Conservation (phyloP, 2,329 filamentous ascomycete species). For the Penicillium sp. region DNA sequence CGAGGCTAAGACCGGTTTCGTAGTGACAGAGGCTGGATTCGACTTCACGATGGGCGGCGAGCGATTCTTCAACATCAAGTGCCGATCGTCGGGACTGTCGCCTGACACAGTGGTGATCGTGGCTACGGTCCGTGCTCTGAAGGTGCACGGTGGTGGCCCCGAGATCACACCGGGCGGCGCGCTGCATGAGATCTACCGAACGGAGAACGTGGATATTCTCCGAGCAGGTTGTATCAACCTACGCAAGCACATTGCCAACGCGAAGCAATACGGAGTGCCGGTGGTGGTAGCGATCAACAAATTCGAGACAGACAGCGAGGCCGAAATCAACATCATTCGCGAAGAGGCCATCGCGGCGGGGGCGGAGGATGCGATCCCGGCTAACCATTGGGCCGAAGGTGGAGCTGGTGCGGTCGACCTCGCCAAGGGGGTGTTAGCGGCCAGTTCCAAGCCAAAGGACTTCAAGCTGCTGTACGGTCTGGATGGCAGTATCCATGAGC, state of each 20-base stretch:
- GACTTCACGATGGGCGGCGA: conserved; percentile 99
- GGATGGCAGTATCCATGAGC: conserved; percentile 79
- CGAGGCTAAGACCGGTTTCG: conserved; percentile 81
- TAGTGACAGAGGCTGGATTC: conserved; percentile 96
- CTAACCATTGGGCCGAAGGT: conserved; percentile 97
- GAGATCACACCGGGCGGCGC: conserved; percentile 85
- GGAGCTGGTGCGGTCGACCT: conserved; percentile 88
- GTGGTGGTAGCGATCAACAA: conserved; percentile 98
- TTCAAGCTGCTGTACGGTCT: conserved; percentile 86
- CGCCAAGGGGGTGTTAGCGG: conserved; percentile 81
- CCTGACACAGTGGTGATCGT: conserved; percentile 95
- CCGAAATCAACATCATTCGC: conserved; percentile 84
- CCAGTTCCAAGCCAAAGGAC: conserved; percentile 80
- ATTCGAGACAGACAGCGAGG: conserved; percentile 90
- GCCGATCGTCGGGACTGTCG: conserved; percentile 86
- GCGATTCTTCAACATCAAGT: conserved; percentile 99
- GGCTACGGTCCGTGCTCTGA: conserved; percentile 91
- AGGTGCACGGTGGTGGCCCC: conserved; percentile 96
- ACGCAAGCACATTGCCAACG: conserved; percentile 92
- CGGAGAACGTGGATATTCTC: conserved; percentile 91
- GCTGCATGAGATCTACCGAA: conserved; percentile 84
- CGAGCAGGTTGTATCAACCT: conserved; percentile 91
- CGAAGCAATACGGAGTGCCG: conserved; percentile 84
- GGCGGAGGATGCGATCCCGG: conserved; percentile 88
- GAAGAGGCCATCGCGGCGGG: conserved; percentile 91